Conservation (phyloP, 2,329 filamentous ascomycete genomes). For the Colletotrichum tropicicola region DNA sequence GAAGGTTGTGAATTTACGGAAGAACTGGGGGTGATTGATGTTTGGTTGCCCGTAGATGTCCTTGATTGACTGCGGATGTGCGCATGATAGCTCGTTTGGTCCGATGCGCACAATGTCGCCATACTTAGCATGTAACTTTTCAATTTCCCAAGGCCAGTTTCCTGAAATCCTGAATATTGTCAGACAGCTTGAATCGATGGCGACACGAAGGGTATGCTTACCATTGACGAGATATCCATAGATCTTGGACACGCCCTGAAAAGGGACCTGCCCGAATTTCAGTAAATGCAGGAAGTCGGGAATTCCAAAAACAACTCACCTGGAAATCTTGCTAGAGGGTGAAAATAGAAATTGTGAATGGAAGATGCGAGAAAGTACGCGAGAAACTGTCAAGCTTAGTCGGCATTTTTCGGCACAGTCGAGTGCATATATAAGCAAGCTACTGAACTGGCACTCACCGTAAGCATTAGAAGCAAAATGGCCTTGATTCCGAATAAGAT, state of each 20-base stretch:
- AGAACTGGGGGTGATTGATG: constrained; percentile 30
- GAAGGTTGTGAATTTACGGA: constrained; percentile 15
- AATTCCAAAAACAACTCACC: background rate
- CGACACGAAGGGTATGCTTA: background rate
- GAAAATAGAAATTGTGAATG: constrained; percentile 3
- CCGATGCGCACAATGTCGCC: constrained; percentile 52
- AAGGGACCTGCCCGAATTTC: background rate
- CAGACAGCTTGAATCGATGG: background rate
- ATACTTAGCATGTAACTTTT: constrained; percentile 4
- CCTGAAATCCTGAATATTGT: background rate
- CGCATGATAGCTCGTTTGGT: constrained; percentile 56
- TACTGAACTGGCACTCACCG: background rate
- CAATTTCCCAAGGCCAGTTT: constrained; percentile 10
- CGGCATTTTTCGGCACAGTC: background rate
- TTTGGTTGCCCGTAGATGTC: constrained; percentile 46
- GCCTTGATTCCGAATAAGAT: background rate
- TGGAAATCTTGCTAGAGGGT: constrained; percentile 1
- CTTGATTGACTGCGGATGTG: constrained; percentile 43
- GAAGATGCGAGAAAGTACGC: constrained; percentile 1
- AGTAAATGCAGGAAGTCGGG: background rate
- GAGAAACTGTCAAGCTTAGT: background rate
- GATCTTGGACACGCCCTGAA: background rate
- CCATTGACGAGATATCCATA: constrained; percentile 14
- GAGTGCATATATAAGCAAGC: background rate
- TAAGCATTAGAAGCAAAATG: background rate